Evolutionary conservation across 768 basidiomycete genomes (phyloP), one percentile per base, ranked within the genome.

Genomic region (Inosperma sp.): DNA sequence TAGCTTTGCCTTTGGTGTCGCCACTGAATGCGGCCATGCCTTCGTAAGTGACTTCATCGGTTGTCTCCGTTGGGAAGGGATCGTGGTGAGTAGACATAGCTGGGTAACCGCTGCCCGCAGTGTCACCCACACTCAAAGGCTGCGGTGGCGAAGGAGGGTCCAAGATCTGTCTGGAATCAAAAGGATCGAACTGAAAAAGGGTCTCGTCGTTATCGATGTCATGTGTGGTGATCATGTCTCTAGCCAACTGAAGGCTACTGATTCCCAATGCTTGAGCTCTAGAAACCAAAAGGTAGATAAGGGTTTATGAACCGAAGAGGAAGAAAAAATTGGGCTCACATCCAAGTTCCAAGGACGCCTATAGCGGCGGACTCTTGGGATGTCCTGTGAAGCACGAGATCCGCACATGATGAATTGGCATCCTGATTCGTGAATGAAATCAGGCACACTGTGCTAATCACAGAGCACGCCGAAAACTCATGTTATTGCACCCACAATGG

Each of bases 151-250:
- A 51, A 6, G 56, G 48, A 17, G 46, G 49, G 51, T 51, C 56
- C 48, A 43, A 50, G 50, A 54, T 40, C 14, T 54, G 51, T 31
- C 48, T 44, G 45, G 51, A 39, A 48, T 80, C 75, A 68, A 68
- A 74, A 47, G 72, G 62, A 59, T 78, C 78, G 59, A 79, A 78
- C 49, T 73, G 70, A 62, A 79, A 78, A 61, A 82, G 57, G 37
- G 71, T 59, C 56, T 74, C 72, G 48, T 76, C 72, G 72, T 76
- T 77, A 79, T 82, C 78, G 76, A 70, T 72, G 61, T 64, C 70
- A 76, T 73, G 65, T 58, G 63, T 58, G 55, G 54, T 49, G 58
- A 60, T 53, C 65, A 69, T 67, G 68, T 63, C 62, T 62, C 63
- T 64, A 62, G 55, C 41, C 53, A 56, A 52, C 48, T 51, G 48